phyloP scores from a whole-genome alignment of 306 rosid genomes.

The Prunus armeniaca region DNA sequence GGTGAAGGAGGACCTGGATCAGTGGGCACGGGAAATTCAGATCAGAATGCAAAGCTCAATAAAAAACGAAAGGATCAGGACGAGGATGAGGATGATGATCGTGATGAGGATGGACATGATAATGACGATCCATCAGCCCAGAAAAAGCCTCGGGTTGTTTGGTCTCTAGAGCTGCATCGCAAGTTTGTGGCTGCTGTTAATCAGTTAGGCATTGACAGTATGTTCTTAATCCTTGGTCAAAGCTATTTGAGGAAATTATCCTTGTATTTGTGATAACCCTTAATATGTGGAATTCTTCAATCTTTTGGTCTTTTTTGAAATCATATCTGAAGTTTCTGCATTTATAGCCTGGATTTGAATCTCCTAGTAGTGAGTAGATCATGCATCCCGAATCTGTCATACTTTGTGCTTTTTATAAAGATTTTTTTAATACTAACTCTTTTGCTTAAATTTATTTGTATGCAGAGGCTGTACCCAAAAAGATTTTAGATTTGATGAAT shows the following conservation, averaged over 20 bases:
- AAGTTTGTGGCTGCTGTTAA: conserved; percentile 92
- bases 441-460: conserved; percentile 16
- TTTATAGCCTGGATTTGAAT: neutral
- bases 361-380: neutral
- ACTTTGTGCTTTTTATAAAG: neutral
- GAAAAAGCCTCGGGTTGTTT: conserved; percentile 97
- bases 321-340: neutral
- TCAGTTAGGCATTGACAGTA: conserved; percentile 94
- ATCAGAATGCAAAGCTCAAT: conserved; percentile 58
- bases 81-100: conserved; percentile 73
- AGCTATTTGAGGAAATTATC: neutral
- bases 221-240: conserved; percentile 27
- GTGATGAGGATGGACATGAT: conserved; percentile 57
- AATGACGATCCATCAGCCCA: conserved; percentile 70
- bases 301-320: neutral
- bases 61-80: conserved; percentile 81
- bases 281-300: neutral
- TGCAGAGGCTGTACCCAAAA: conserved; percentile 98
- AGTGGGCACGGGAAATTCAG: conserved; percentile 43
- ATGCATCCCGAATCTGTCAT: neutral
- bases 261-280: neutral
- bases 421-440: neutral
- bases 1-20: conserved; percentile 42
- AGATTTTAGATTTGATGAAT: conserved; percentile 90
- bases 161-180: conserved; percentile 94